A percentile compares a stretch with the other conserved stretches of the same genome.
These are phyloP conservation scores for Clonostachys sp. DNA, from an alignment of 2,329 filamentous ascomycete genomes.

Conservation along the genomic window DNA sequence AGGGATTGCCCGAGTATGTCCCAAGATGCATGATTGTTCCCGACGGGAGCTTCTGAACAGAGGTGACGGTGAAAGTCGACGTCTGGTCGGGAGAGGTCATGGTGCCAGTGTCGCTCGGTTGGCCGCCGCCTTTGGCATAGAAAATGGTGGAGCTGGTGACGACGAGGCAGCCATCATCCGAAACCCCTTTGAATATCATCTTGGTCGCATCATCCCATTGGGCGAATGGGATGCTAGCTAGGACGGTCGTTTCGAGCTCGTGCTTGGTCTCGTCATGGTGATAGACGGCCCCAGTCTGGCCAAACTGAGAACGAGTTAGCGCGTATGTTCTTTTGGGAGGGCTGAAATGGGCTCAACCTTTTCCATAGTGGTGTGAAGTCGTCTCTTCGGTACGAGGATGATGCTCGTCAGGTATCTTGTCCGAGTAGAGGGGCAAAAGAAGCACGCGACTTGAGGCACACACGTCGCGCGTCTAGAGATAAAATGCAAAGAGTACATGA, in stretches of 20 bases:
- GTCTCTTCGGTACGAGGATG: no score
- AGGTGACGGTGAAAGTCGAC: neutral
- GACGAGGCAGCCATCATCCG: neutral
- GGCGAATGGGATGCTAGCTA: neutral
- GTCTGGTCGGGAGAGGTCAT: neutral
- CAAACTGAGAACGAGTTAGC: neutral
- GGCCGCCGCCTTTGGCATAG: slow-evolving; percentile 3
- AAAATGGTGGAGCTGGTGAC: slow-evolving; percentile 1
- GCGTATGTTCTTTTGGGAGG: no score
- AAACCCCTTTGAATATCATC: slow-evolving; percentile 1
- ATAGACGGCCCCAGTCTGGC: neutral
- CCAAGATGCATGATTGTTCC: slow-evolving; percentile 1
- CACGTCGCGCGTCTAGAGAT: no score
- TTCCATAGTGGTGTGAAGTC: no score
- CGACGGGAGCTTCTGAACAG: neutral
- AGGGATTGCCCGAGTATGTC: neutral
- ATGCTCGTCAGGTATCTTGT: no score
- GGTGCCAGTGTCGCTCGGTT: slow-evolving; percentile 1
- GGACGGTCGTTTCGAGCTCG: neutral
- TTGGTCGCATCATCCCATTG: neutral
- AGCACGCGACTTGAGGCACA: no score
- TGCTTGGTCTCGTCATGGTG: neutral
- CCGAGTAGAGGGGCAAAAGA: no score
- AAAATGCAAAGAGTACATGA: no score
- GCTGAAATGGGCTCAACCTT: no score